These are phyloP conservation scores for Leptographium procerum DNA, from an alignment of 2,329 filamentous ascomycete genomes.

Conservation along the genomic window DNA sequence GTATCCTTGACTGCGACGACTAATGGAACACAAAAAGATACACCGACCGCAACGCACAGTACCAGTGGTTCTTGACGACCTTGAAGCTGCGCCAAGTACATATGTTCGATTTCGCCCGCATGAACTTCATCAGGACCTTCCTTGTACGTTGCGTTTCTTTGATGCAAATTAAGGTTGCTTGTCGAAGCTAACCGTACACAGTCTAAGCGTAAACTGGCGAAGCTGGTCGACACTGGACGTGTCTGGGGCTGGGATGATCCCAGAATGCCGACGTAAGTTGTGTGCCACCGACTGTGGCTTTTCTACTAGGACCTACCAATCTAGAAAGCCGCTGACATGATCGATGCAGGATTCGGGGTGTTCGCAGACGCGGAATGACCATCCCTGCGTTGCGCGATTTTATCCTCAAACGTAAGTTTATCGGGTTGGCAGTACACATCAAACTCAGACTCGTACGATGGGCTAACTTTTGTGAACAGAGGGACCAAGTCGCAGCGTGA, in stretches of 20 bases:
- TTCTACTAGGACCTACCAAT: slow-evolving; percentile 19
- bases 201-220: slow-evolving; percentile 77
- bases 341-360: slow-evolving; percentile 41
- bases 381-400: slow-evolving; percentile 71
- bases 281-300: neutral
- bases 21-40: slow-evolving; percentile 29
- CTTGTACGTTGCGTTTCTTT: slow-evolving; percentile 23
- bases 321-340: too few relatives aligned
- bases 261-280: slow-evolving; percentile 57
- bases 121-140: slow-evolving; percentile 76
- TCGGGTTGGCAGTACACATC: neutral
- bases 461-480: slow-evolving; percentile 21
- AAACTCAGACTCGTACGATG: neutral
- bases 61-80: slow-evolving; percentile 73
- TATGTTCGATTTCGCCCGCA: slow-evolving; percentile 75
- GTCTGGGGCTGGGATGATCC: slow-evolving; percentile 84
- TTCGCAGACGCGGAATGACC: slow-evolving; percentile 67
- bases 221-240: slow-evolving; percentile 63
- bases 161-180: neutral
- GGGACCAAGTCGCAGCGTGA: slow-evolving; percentile 73
- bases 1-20: neutral
- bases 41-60: slow-evolving; percentile 76
- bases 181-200: neutral
- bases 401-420: slow-evolving; percentile 51
- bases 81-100: slow-evolving; percentile 65